Percentiles rank a stretch among this genome's conserved stretches.
phyloP scores from a whole-genome alignment of 2,329 filamentous ascomycete genomes.

The Magnaporthiopsis rhizophila region DNA sequence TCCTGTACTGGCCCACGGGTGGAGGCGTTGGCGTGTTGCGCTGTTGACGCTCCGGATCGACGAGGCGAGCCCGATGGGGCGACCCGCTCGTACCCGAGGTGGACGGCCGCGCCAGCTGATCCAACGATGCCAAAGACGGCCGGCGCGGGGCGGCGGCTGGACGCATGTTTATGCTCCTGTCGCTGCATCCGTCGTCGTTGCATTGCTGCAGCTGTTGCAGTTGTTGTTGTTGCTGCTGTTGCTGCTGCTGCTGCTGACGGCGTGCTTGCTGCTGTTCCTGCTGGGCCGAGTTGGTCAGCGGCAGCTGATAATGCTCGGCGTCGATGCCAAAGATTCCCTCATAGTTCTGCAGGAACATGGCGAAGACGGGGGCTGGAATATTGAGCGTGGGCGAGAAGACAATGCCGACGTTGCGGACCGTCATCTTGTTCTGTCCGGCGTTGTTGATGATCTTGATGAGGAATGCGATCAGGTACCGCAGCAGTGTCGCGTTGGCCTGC shows the following conservation, averaged over 20 bases:
- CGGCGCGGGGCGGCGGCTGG: slow-evolving; percentile 7
- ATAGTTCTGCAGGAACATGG: slow-evolving; percentile 87
- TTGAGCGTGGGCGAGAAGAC: slow-evolving; percentile 97
- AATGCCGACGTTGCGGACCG: slow-evolving; percentile 91
- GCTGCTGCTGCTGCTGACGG: slow-evolving; percentile 8
- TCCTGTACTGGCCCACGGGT: slow-evolving; percentile 17
- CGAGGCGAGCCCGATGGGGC: slow-evolving; percentile 41
- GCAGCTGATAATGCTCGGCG: slow-evolving; percentile 55
- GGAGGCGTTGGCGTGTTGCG: slow-evolving; percentile 45
- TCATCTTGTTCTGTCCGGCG: slow-evolving; percentile 92
- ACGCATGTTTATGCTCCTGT: slow-evolving; percentile 1
- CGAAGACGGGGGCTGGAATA: slow-evolving; percentile 90
- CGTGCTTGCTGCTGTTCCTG: slow-evolving; percentile 15
- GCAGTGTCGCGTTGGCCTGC: slow-evolving; percentile 67
- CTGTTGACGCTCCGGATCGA: slow-evolving; percentile 29
- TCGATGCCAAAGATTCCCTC: slow-evolving; percentile 72
- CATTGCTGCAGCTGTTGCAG: slow-evolving; percentile 11
- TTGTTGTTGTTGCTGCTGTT: slow-evolving; percentile 16
- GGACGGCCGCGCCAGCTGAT: slow-evolving; percentile 34
- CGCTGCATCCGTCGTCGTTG: slow-evolving; percentile 7
- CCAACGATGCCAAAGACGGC: slow-evolving; percentile 16
- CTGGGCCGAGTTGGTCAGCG: slow-evolving; percentile 32
- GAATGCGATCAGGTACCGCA: slow-evolving; percentile 81
- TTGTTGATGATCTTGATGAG: slow-evolving; percentile 90
- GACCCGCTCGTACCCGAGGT: slow-evolving; percentile 42